Conservation (phyloP, 1,139 yeast species). For the Pichia sp. region DNA sequence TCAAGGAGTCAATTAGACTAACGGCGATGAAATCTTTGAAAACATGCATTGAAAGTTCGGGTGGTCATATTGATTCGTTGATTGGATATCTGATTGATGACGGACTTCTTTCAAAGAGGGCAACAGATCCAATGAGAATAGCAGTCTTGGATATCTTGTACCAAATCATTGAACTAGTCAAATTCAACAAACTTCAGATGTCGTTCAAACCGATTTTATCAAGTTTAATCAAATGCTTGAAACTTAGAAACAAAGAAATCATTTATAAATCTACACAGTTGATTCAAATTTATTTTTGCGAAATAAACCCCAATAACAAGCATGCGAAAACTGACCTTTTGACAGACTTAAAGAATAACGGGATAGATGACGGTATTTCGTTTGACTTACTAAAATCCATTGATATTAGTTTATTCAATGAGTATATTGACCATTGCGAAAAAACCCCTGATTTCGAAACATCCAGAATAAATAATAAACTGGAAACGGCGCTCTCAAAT, state of each 20-base stretch:
- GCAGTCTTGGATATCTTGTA: constrained; percentile 34
- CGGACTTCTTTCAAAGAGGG: constrained; percentile 27
- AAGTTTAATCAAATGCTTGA: constrained; percentile 32
- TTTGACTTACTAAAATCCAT: constrained; percentile 28
- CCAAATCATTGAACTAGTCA: constrained; percentile 26
- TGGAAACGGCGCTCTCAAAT: constrained; percentile 7
- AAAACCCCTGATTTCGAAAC: not conserved
- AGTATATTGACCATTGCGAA: constrained; percentile 9
- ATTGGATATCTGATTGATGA: constrained; percentile 39
- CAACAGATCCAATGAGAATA: constrained; percentile 27
- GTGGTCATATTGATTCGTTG: constrained; percentile 33
- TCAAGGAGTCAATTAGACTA: constrained; percentile 33
- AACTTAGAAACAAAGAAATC: constrained; percentile 26
- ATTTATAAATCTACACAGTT: constrained; percentile 28
- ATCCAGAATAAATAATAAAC: constrained; percentile 4
- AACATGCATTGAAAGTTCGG: constrained; percentile 56
- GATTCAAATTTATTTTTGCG: constrained; percentile 33
- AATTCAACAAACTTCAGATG: constrained; percentile 34
- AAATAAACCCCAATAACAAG: constrained; percentile 27
- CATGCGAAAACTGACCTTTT: constrained; percentile 41
- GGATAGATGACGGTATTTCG: constrained; percentile 28
- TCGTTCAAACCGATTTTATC: constrained; percentile 31
- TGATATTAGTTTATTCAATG: constrained; percentile 20
- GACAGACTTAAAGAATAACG: constrained; percentile 35
- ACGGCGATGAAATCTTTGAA: constrained; percentile 52